Base-by-base conservation (phyloP, 306 rosid species). In the Dryas alaskensis region DNA sequence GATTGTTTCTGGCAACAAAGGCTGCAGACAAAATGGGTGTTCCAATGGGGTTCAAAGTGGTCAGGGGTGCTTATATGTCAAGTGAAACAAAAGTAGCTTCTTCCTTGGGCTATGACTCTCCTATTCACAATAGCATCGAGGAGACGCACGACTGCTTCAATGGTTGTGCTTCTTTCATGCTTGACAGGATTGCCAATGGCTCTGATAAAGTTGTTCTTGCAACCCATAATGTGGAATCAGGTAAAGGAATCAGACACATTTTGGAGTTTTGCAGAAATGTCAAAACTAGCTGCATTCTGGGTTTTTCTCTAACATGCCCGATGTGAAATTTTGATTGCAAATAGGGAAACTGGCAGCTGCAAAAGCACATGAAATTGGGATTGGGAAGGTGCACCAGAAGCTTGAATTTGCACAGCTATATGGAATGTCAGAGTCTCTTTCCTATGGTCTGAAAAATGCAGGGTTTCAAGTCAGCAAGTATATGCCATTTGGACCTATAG, bases 401-500 rank as follows among this genome's bases (percentile, higher is more conserved):
- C 81, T 94, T 1, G 96, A 94, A 73, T 94, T 94, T 73, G 99
- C 99, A 4, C 97, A 92, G 69, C 86, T 94, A 11, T 81, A 81
- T 46, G 99, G 99, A 55, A 94, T 94, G 99, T 82, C 98, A 5
- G 99, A 94, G 46, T 88, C 92, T 11, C 86, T 94, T 31, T 94
- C 99, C 19, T 90, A 79, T 69, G 92, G 89, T n/a, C 71, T 94
- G 69, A 83, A 89, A 77, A 88, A 88, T 67, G 95, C 97, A 67
- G 99, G 99, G 71, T 94, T 94, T 77, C 96, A 88, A 74, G 99
- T 94, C 3, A 94, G 99, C 64, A 94, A 94, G 80, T 94, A 94
- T 3, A 88, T 94, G 99, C 97, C 99, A 10, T 92, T 89, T 77
- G 99, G 99, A 27, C 89, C 93, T 0, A 80, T 94, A 2, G 89